Base-by-base conservation (phyloP, 2,329 filamentous ascomycete species). In the Pseudogymnoascus sp. region DNA sequence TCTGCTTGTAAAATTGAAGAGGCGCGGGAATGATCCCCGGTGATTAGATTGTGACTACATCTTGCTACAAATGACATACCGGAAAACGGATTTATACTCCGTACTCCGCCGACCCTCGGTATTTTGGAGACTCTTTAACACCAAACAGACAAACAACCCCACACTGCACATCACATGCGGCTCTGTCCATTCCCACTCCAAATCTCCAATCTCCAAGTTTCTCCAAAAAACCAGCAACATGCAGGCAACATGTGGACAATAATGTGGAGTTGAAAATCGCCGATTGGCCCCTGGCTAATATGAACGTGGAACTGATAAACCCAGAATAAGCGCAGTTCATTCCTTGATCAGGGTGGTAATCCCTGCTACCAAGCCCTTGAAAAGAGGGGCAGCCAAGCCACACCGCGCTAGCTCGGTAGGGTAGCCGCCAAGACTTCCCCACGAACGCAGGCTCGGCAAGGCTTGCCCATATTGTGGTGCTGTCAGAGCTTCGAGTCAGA, bases 171-270 rank as follows among this genome's bases (percentile, higher is more conserved):
- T 25, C 22, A 25, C 22, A 25, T 25, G 22, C 22, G 22, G 22
- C 22, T 25, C 22, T 25, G 22, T 25, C 22, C 22, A 25, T 25
- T 47, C 6, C n/a, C 22, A 5, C 41, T 12, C 30, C 28, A 33
- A 53, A 33, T 53, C 47, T 53, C 28, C 28, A 53, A 53, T 53
- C 47, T 53, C 43, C 43, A 53, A 33, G 43, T 53, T 53, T 33
- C 43, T 12, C 28, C 28, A 53, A 53, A 2, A 20, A 8, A 18
- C 33, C 47, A 12, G 9, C 47, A 53, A 18, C n/a, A 18, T 53
- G 9, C 11, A 14, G 28, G 33, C n/a, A 53, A 12, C 25, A 53
- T 53, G 47, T 53, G 47, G 47, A 7, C n/a, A 50, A 7, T 30
- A 30, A 30, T 53, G 28, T 50, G 28, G 47, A 18, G 28, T 33